Base-by-base conservation (phyloP, 805 yeast genomes). In the Myxozyma mucilagina region DNA sequence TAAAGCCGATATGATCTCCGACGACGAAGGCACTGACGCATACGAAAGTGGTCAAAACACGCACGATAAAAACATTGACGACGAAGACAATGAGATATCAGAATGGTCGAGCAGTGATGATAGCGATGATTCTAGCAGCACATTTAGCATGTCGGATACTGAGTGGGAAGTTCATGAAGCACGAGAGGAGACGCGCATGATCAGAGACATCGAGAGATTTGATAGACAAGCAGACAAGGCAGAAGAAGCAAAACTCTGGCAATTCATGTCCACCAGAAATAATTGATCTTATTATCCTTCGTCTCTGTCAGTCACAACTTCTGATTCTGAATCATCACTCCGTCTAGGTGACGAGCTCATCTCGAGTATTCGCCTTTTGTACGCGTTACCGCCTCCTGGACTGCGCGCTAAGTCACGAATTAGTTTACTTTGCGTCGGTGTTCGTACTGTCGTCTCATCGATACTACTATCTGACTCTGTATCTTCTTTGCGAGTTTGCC, bases 141-240 rank as follows among this genome's bases (percentile, higher is more conserved):
- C 31, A n/a, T 20, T 34, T 3, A 32, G 34, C 34, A 47, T 47
- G 45, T 47, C 52, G 13, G 53, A 55, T 20, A 43, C 53, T n/a
- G 50, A 56, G 35, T 49, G 53, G 59, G 54, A 56, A 35, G 36
- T 29, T 32, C 55, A 50, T 11, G 60, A 45, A 41, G 13, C 34
- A 1, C 39, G 38, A 9, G 47, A 44, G 18, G 60, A 57, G 20
- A 14, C 14, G 10, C 29, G 53, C 13, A 39, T 36, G 48, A 35
- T 57, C 10, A 31, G 31, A 13, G 51, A 44, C 9, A 11, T 57
- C 13, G 56, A 57, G 34, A n/a, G 20, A 5, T 13, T 31, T 20
- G 60, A 57, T 24, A 34, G 43, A 20, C 24, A 6, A 6, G 29
- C 47, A 11, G 60, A 57, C 41, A 47, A 14, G 16, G 18, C 7